Percentiles rank a stretch among this genome's conserved stretches.
Conservation (phyloP, 495 filamentous ascomycete species). For the Friedmanniomyces endolithicus region DNA sequence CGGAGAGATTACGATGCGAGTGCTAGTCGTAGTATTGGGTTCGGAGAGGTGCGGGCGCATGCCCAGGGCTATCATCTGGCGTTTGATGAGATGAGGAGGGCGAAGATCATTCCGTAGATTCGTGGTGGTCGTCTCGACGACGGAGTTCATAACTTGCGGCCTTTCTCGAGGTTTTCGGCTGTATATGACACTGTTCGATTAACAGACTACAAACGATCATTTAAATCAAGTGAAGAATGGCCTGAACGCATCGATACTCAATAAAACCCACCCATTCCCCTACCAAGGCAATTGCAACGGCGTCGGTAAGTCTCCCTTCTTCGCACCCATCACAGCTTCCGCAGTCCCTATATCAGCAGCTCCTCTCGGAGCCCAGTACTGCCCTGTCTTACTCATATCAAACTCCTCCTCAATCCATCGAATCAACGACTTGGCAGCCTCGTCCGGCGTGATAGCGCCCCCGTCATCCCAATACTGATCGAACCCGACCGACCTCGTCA, state of each 20-base stretch:
- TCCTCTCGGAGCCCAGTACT: conserved; percentile 62
- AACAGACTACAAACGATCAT: too few species aligned
- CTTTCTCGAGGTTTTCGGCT: too few species aligned
- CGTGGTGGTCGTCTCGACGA: too few species aligned
- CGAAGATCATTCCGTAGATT: conserved; percentile 18
- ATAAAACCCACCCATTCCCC: neutral
- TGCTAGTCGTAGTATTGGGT: conserved; percentile 11
- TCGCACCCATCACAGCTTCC: conserved; percentile 45
- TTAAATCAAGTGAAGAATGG: too few species aligned
- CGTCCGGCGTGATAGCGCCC: conserved; percentile 55
- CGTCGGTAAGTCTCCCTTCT: conserved; percentile 43
- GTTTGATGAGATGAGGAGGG: conserved; percentile 19
- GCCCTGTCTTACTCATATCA: conserved; percentile 51
- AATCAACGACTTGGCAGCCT: conserved; percentile 50
- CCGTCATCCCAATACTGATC: conserved; percentile 58
- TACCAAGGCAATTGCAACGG: conserved; percentile 63
- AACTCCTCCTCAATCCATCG: conserved; percentile 47
- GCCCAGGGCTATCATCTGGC: conserved; percentile 14
- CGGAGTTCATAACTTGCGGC: too few species aligned
- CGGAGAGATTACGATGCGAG: conserved; percentile 17
- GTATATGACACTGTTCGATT: too few species aligned
- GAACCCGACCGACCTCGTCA: conserved; percentile 58
- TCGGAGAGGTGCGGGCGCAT: conserved; percentile 13
- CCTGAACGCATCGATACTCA: too few species aligned
- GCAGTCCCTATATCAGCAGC: conserved; percentile 57